These are phyloP conservation scores for Adenanthera pavonina DNA, from an alignment of 306 rosid species.

Conservation along the genomic window DNA sequence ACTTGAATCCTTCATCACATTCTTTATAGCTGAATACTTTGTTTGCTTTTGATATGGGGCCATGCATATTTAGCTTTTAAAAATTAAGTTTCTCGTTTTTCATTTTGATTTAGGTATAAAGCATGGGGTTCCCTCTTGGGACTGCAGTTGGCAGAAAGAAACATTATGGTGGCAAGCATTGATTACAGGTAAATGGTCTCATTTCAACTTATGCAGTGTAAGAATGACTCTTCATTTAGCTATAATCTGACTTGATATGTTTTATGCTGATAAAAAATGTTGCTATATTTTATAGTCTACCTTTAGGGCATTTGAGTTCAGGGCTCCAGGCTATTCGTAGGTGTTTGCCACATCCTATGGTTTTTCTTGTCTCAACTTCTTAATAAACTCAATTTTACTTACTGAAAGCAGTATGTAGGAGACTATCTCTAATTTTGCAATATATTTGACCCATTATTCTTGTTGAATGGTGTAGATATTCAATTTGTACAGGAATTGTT, in stretches of 20 bases:
- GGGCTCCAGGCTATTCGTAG: constrained; percentile 30
- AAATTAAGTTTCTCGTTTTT: constrained; percentile 41
- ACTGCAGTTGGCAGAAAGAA: constrained; percentile 86
- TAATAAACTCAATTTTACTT: neutral
- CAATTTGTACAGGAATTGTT: constrained; percentile 6
- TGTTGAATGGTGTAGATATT: constrained; percentile 19
- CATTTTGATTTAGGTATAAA: constrained; percentile 75
- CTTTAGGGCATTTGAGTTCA: constrained; percentile 21
- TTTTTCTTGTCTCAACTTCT: constrained; percentile 21
- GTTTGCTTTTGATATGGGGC: neutral
- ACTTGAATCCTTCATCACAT: constrained; percentile 16
- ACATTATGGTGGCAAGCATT: constrained; percentile 81
- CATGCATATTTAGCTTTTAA: constrained; percentile 24
- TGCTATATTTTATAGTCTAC: constrained; percentile 29
- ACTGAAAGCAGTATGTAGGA: neutral
- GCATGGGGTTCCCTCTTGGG: constrained; percentile 98
- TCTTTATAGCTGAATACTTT: constrained; percentile 12
- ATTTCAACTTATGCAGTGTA: constrained; percentile 48
- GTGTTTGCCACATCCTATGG: constrained; percentile 4
- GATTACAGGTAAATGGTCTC: constrained; percentile 88
- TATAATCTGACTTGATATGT: constrained; percentile 44
- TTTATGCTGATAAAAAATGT: constrained; percentile 43
- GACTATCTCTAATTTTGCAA: neutral
- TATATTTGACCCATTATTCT: neutral
- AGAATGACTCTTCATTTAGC: constrained; percentile 43